A percentile compares a stretch with the other conserved stretches of the same genome.
These are phyloP conservation scores for Solanum hybrid DNA, from an alignment of 305 asterid genomes.

Conservation along the genomic window DNA sequence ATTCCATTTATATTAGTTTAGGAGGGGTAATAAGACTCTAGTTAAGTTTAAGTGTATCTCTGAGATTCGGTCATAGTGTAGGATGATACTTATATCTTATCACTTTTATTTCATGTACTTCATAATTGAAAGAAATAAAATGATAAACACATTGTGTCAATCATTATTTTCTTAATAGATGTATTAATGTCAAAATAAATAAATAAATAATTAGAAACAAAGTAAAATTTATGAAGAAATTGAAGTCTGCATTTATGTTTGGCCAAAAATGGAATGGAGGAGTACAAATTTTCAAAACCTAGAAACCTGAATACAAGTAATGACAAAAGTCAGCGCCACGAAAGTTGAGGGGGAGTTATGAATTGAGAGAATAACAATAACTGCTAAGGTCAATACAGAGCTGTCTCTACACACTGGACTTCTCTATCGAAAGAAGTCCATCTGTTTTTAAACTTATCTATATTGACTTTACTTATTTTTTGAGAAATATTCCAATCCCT, in stretches of 20 bases:
- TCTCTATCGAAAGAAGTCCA: background rate
- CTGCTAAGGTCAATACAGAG: background rate
- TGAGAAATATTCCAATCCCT: background rate
- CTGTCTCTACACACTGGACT: background rate
- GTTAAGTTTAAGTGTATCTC: background rate
- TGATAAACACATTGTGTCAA: background rate
- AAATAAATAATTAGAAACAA: background rate
- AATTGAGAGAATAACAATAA: background rate
- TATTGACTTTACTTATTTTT: no score
- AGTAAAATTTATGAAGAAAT: background rate
- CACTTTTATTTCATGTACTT: no score
- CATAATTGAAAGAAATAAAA: background rate
- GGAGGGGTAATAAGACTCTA: background rate
- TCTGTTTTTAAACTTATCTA: background rate
- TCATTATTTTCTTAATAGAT: no score
- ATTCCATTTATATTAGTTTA: background rate
- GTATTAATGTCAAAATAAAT: no score
- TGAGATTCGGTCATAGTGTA: background rate
- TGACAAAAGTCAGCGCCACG: background rate
- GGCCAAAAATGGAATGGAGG: background rate
- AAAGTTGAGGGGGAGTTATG: background rate
- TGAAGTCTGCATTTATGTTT: background rate
- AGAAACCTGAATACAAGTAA: background rate
- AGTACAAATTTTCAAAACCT: background rate
- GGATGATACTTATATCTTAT: background rate